Evolutionary conservation across 257 asterid genomes (phyloP), one percentile per base, ranked within the genome.

Genomic region (Coffea eugenioides): DNA sequence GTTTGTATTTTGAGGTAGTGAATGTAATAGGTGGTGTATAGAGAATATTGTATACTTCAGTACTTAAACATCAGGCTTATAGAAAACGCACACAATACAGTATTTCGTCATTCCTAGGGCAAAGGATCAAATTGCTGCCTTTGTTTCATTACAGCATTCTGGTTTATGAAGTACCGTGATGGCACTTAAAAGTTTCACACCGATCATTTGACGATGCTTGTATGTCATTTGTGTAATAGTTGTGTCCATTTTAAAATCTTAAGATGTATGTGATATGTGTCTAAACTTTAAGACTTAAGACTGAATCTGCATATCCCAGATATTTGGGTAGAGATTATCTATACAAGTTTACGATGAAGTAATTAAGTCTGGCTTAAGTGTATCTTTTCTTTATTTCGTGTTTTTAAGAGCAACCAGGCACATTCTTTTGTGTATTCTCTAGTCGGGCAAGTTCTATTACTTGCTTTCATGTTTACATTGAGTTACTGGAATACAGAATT

Each of bases 121-220:
- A 39, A 27, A 61, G 59, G n/a, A 16, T 43, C 14, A 11, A 21
- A 21, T 27, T 75, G 79, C 31, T 23, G 14, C 15, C 45, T 23
- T 67, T 64, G 20, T 62, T 20, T 61, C 64, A 59, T 64, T n/a
- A 62, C 46, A 31, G 54, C 23, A 62, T n/a, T 21, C 8, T 27
- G n/a, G 64, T 64, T 45, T 46, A 9, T 25, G 27, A n/a, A 13
- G n/a, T 43, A 25, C 15, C n/a, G 5, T 45, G 27, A 39, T 23
- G 52, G 34, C 31, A 41, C 64, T 20, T 56, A 69, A 57, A 31
- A 36, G 6, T 64, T 27, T 34, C 1, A 21, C 16, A 41, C 2
- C 23, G 51, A 34, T 41, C 69, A 16, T 54, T 62, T 62, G 73
- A 14, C 66, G 39, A 25, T 76, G 61, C 80, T 46, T 39, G 79